These are phyloP conservation scores for Lactifluus volemus DNA, from an alignment of 768 basidiomycete species.

Conservation along the genomic window DNA sequence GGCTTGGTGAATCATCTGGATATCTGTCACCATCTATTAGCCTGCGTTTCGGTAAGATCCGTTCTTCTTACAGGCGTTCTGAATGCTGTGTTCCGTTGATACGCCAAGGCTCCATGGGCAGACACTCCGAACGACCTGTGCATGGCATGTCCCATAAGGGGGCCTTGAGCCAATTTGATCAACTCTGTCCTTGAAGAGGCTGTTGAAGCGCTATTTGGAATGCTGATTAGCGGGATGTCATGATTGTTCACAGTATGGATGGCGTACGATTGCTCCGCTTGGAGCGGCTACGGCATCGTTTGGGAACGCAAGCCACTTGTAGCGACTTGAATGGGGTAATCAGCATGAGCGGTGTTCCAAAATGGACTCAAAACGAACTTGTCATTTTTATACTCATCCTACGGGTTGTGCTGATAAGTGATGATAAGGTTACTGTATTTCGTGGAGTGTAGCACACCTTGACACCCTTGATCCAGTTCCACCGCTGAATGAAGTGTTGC, in stretches of 20 bases:
- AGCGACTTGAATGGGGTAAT: constrained; percentile 30
- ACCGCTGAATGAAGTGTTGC: constrained; percentile 89
- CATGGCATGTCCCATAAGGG: constrained; percentile 48
- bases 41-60: background rate
- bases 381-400: constrained; percentile 30
- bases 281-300: constrained; percentile 56
- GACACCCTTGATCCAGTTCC: constrained; percentile 84
- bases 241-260: constrained; percentile 52
- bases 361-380: constrained; percentile 30
- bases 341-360: background rate
- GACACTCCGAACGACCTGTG: constrained; percentile 81
- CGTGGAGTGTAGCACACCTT: constrained; percentile 37
- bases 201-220: constrained; percentile 26
- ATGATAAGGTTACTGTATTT: background rate
- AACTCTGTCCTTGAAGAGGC: constrained; percentile 23
- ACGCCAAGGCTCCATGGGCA: constrained; percentile 94
- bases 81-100: constrained; percentile 82
- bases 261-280: constrained; percentile 59
- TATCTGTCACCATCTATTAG: constrained; percentile 37
- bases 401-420: background rate
- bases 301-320: constrained; percentile 71
- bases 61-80: constrained; percentile 72
- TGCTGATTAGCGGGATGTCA: constrained; percentile 34
- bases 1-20: constrained; percentile 72
- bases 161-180: constrained; percentile 31